Evolutionary conservation across 257 asterid genomes (phyloP), one percentile per base, ranked within the genome.

Genomic region (Scutellaria galericulata): DNA sequence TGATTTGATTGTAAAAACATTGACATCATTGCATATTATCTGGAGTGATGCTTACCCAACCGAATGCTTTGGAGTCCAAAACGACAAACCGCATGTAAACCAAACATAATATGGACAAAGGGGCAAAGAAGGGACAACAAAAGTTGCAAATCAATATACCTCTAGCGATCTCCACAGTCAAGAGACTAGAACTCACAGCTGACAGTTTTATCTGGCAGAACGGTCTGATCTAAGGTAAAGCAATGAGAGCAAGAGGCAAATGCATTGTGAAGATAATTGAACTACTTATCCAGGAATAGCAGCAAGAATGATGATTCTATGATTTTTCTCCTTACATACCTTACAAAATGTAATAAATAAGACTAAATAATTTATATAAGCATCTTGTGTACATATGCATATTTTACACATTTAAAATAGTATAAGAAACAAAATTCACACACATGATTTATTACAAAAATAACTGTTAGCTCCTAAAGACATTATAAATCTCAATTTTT

Each of bases 291-390:
- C 55, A 68, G 8, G 5, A 40, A 56, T n/a, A 66, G 78, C 70
- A 27, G 71, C 62, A 69, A 72, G 57, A 58, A 41, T 48, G 46
- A 58, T 51, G 22, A 75, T 6, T 74, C 59, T 40, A 18, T 15
- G 50, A 66, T 39, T 45, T 45, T 50, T 11, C 42, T 15, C 52
- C 61, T 47, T 53, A 64, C 13, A 66, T 71, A 52, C 65, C 66
- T 2, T 44, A 35, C 56, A 53, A 58, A 31, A 37, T 39, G 39
- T 60, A 72, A 54, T 5, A 31, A 58, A 54, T 54, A 54, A 64
- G 48, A 53, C 46, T 15, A 53, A 51, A 44, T 39, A 68, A 37
- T 14, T 27, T 64, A 31, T 31, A 31, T 7, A 20, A 51, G n/a
- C 46, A 66, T 56, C 59, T 50, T 8, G n/a, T 27, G 63, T 39